A percentile compares a stretch with the other conserved stretches of the same genome.
Evolutionary conservation across 805 yeast genomes (phyloP).

Genomic region (Ogataea corticis): DNA sequence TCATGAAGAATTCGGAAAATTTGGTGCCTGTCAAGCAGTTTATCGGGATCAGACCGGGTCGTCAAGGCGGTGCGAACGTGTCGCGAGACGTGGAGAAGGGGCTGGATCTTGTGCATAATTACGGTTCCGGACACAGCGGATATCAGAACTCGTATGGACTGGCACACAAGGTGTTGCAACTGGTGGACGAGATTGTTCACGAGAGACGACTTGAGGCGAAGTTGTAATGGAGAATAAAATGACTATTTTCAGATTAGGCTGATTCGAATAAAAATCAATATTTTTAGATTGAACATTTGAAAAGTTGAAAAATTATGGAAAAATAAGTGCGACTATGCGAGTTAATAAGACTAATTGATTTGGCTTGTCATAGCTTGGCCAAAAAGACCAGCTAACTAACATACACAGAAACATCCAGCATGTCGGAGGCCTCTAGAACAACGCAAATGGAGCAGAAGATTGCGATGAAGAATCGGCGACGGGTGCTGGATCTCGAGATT

Average conservation of each 20-base stretch:
- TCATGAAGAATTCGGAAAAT: constrained; percentile 38
- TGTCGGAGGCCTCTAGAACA: neutral
- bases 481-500: constrained; percentile 32
- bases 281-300: too few species aligned
- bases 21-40: constrained; percentile 54
- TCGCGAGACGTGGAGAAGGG: constrained; percentile 33
- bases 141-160: constrained; percentile 49
- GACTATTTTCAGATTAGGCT: neutral
- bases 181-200: constrained; percentile 20
- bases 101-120: constrained; percentile 52
- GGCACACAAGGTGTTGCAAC: constrained; percentile 24
- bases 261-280: too few species aligned
- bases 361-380: too few species aligned
- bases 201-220: constrained; percentile 4
- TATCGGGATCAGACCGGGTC: constrained; percentile 72
- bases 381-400: too few species aligned
- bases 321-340: too few species aligned
- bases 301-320: too few species aligned
- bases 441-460: constrained; percentile 19
- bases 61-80: constrained; percentile 56
- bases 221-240: neutral
- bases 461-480: constrained; percentile 31
- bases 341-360: too few species aligned
- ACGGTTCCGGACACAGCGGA: constrained; percentile 79
- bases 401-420: neutral